Conservation (phyloP, 129 eudicot species). For the Arctium minus region DNA sequence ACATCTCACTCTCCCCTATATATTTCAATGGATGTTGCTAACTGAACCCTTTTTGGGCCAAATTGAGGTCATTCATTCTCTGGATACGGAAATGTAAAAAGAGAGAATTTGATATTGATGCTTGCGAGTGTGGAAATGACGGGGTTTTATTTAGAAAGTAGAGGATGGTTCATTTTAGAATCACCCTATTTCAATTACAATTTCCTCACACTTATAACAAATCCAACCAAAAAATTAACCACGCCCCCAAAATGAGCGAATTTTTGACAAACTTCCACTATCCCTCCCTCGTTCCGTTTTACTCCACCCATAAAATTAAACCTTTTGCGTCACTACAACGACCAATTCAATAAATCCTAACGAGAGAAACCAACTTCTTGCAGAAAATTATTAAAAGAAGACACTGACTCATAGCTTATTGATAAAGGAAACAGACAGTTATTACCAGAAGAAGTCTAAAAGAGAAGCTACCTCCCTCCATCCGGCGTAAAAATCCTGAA, state of each 20-base stretch:
- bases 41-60: background rate
- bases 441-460: slow-evolving; percentile 54
- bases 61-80: background rate
- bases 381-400: background rate
- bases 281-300: background rate
- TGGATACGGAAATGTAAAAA: background rate
- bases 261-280: background rate
- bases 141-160: background rate
- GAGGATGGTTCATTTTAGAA: background rate
- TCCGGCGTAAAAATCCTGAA: slow-evolving; percentile 53
- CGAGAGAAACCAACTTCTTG: background rate
- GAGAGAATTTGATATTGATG: background rate
- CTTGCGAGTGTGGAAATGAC: background rate
- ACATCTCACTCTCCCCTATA: background rate
- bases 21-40: background rate
- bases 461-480: slow-evolving; percentile 94
- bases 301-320: background rate
- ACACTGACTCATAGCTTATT: slow-evolving; percentile 6
- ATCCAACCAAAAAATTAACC: background rate
- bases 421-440: slow-evolving; percentile 28
- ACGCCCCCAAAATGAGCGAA: no score
- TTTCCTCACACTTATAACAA: background rate
- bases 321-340: background rate
- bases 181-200: background rate
- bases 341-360: background rate